These are phyloP conservation scores for Melastoma malabathricum DNA, from an alignment of 345 rosid species.

Conservation along the genomic window DNA sequence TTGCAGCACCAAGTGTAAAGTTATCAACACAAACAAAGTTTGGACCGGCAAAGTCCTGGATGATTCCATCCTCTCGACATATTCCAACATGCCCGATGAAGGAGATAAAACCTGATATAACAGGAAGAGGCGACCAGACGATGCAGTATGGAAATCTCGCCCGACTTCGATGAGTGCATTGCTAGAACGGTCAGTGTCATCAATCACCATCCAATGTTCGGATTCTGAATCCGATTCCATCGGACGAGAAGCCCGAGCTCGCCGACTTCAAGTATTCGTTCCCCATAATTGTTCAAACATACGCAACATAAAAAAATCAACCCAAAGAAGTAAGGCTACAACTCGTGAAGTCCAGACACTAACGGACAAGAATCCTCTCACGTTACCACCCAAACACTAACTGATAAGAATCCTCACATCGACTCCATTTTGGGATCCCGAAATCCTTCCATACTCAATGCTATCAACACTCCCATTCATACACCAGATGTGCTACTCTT, in stretches of 20 bases:
- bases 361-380: too few species aligned
- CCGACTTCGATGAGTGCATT: conserved; percentile 46
- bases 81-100: conserved; percentile 81
- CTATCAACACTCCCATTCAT: too few species aligned
- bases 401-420: too few species aligned
- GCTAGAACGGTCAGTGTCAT: conserved; percentile 15
- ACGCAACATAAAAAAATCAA: background rate
- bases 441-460: too few species aligned
- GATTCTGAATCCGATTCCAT: conserved; percentile 37
- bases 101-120: conserved; percentile 79
- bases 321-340: too few species aligned
- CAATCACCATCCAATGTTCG: conserved; percentile 29
- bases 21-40: conserved; percentile 80
- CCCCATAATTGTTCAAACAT: background rate
- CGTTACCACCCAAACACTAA: too few species aligned
- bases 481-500: too few species aligned
- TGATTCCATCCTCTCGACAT: conserved; percentile 87
- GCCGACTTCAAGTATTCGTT: conserved; percentile 3
- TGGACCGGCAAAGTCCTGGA: conserved; percentile 90
- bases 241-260: conserved; percentile 5
- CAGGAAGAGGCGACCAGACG: conserved; percentile 92
- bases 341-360: too few species aligned
- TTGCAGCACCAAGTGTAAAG: conserved; percentile 65
- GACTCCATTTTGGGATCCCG: too few species aligned
- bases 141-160: conserved; percentile 75